Evolutionary conservation across 2,329 filamentous ascomycete species (phyloP).

Genomic region (Alternaria angustiovoidea): DNA sequence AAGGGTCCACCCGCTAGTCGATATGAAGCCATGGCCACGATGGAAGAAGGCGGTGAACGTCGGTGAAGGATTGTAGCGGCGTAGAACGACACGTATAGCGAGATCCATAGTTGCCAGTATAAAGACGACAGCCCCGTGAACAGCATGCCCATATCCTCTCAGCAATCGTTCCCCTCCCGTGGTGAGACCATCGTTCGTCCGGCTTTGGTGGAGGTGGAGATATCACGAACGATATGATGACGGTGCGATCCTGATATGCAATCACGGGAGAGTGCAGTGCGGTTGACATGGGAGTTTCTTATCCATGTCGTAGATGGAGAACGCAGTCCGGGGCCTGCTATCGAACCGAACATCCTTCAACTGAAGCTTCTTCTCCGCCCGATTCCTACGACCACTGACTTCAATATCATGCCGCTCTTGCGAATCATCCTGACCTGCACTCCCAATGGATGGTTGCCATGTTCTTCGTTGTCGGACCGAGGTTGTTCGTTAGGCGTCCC

Average conservation of each 20-base stretch:
- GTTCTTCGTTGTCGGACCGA: not conserved
- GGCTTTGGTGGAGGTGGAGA: slow-evolving; percentile 7
- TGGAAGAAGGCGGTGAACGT: slow-evolving; percentile 5
- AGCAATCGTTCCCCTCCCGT: not conserved
- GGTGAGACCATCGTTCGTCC: slow-evolving; percentile 1
- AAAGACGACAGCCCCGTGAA: not conserved
- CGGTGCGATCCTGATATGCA: slow-evolving; percentile 24
- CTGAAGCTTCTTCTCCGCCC: slow-evolving; percentile 9
- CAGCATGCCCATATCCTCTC: not conserved
- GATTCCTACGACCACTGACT: not conserved
- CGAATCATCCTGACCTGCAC: not conserved
- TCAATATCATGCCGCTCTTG: slow-evolving; percentile 3
- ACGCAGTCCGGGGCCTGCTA: slow-evolving; percentile 17
- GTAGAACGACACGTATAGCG: not conserved
- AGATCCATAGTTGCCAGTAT: not conserved
- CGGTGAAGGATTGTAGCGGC: not conserved
- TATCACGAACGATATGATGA: not conserved
- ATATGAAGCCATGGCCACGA: not conserved
- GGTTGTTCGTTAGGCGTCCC: not conserved
- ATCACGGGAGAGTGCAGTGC: slow-evolving; percentile 16
- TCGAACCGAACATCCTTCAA: slow-evolving; percentile 17
- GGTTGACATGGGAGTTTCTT: slow-evolving; percentile 20
- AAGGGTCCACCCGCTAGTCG: slow-evolving; percentile 6
- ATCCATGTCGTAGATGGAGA: slow-evolving; percentile 17
- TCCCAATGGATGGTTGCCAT: not conserved